phyloP scores from a whole-genome alignment of 2,329 filamentous ascomycete genomes.

The Chrysosporium queenslandicum region DNA sequence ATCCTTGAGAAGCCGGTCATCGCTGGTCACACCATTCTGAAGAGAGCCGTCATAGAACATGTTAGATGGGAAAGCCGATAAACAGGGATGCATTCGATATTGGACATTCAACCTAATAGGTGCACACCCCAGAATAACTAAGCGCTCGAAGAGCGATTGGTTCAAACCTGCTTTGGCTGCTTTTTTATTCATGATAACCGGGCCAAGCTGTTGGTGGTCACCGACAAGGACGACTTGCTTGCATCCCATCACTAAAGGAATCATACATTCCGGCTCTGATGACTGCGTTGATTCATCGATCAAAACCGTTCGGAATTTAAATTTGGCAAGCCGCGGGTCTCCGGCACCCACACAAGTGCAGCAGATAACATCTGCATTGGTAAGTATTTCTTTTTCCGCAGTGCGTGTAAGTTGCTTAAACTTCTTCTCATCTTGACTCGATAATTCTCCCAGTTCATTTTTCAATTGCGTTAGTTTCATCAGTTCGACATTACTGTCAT shows the following conservation, averaged over 20 bases:
- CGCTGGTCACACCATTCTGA: slow-evolving; percentile 89
- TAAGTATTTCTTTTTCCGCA: slow-evolving; percentile 89
- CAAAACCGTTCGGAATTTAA: slow-evolving; percentile 95
- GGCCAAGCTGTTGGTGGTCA: slow-evolving; percentile 94
- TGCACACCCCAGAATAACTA: slow-evolving; percentile 80
- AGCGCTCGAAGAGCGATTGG: slow-evolving; percentile 94
- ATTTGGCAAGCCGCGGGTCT: slow-evolving; percentile 86
- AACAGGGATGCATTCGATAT: slow-evolving; percentile 97
- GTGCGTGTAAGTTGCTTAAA: slow-evolving; percentile 91
- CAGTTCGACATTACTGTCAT: slow-evolving; percentile 89
- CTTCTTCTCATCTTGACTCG: slow-evolving; percentile 95
- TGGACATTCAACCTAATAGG: slow-evolving; percentile 93
- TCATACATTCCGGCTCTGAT: slow-evolving; percentile 97
- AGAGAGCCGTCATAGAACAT: slow-evolving; percentile 99
- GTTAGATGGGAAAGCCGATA: slow-evolving; percentile 95
- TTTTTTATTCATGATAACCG: slow-evolving; percentile 99
- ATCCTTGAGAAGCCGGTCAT: slow-evolving; percentile 77
- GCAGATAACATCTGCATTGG: slow-evolving; percentile 94
- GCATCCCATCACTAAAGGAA: slow-evolving; percentile 89
- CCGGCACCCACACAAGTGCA: slow-evolving; percentile 97
- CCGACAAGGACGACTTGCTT: slow-evolving; percentile 98
- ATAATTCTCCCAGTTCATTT: slow-evolving; percentile 79
- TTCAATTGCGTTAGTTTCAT: slow-evolving; percentile 90
- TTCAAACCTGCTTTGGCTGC: slow-evolving; percentile 95
- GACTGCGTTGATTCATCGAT: slow-evolving; percentile 98